These are phyloP conservation scores for Ettlia oleoabundans DNA, from an alignment of 139 green algal genomes.

Conservation along the genomic window DNA sequence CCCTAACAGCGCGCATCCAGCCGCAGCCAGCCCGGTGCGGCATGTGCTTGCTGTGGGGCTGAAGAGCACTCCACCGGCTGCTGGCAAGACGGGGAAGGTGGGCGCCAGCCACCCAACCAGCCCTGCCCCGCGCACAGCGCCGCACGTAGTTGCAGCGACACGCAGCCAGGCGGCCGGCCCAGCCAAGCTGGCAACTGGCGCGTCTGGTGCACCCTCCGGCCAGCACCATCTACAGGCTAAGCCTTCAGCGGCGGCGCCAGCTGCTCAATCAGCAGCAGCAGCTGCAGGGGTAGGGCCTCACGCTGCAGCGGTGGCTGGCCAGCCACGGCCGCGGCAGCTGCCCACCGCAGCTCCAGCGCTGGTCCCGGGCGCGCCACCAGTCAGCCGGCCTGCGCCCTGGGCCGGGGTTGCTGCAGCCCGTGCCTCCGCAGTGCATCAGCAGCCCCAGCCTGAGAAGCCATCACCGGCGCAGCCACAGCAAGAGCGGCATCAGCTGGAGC, in stretches of 20 bases:
- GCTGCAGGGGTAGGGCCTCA: background rate
- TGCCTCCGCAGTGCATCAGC: background rate
- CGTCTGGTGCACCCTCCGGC: no score
- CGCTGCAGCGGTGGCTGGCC: background rate
- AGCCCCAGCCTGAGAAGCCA: no score
- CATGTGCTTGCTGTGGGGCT: no score
- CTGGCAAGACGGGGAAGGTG: background rate
- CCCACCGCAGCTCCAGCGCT: background rate
- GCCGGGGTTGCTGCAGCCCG: background rate
- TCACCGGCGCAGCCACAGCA: no score
- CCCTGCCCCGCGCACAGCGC: background rate
- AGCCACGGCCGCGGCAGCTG: background rate
- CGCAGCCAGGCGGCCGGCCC: background rate
- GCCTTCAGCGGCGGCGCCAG: no score
- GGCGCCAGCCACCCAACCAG: background rate
- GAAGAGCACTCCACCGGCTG: no score
- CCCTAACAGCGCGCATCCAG: background rate
- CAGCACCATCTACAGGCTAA: no score
- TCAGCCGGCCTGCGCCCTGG: constrained; percentile 4
- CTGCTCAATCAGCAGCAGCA: background rate
- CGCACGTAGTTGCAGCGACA: background rate
- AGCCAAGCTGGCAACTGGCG: background rate
- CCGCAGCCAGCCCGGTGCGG: background rate
- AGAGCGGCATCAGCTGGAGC: no score
- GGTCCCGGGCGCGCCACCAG: background rate